Evolutionary conservation across 2,329 filamentous ascomycete genomes (phyloP).

Genomic region (Aspergillus niger): DNA sequence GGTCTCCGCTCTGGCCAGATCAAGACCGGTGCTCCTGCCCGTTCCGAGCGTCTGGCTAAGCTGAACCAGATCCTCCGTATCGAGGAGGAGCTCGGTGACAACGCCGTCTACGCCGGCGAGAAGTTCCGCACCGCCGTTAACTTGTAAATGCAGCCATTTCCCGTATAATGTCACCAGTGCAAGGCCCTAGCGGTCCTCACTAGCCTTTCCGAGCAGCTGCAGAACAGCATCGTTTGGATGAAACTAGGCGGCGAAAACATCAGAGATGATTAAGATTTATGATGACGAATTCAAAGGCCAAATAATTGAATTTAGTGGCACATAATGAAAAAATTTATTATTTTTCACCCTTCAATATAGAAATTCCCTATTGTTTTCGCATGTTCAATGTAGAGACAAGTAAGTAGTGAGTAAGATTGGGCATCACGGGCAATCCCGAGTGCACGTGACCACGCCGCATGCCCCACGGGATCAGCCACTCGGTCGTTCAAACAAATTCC

Average conservation of each 20-base stretch:
- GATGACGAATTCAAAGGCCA: constrained; percentile 29
- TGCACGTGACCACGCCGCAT: constrained; percentile 22
- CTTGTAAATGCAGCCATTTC: constrained; percentile 61
- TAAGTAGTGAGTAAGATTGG: constrained; percentile 7
- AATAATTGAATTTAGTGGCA: constrained; percentile 22
- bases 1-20: constrained; percentile 97
- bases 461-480: constrained; percentile 20
- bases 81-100: constrained; percentile 94
- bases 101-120: constrained; percentile 86
- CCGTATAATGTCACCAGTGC: neutral
- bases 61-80: constrained; percentile 99
- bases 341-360: constrained; percentile 1
- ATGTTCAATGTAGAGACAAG: neutral
- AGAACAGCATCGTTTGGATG: constrained; percentile 11
- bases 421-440: constrained; percentile 15
- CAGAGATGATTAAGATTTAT: constrained; percentile 22
- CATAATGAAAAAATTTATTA: constrained; percentile 26
- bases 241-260: neutral
- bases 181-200: neutral
- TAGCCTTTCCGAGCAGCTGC: neutral
- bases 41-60: constrained; percentile 98
- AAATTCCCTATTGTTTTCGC: neutral
- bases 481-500: constrained; percentile 6
- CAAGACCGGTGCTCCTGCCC: constrained; percentile 95
- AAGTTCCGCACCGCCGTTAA: constrained; percentile 92